Evolutionary conservation across 177 flowering plant species (phyloP).

Genomic region (Vitis hybrid): DNA sequence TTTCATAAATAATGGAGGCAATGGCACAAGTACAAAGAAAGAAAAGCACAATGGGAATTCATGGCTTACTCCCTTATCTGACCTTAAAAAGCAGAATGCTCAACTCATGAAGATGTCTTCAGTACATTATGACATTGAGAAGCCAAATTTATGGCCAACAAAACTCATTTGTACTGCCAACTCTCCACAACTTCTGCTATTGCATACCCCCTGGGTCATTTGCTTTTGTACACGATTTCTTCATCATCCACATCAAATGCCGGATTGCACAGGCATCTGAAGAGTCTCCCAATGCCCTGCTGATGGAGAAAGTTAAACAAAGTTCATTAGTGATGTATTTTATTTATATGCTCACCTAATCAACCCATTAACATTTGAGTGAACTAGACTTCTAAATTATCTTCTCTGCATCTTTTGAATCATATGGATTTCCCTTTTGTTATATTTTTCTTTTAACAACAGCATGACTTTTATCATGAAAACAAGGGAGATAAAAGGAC

Average conservation of each 20-base stretch:
- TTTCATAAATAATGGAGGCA: not conserved
- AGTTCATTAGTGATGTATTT: not conserved
- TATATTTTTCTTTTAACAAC: no score
- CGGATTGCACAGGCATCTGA: slow-evolving; percentile 95
- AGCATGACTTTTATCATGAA: no score
- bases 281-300: slow-evolving; percentile 93
- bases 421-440: no score
- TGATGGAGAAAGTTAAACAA: slow-evolving; percentile 1
- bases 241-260: slow-evolving; percentile 93
- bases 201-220: slow-evolving; percentile 14
- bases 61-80: slow-evolving; percentile 6
- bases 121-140: no score
- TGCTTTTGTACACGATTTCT: slow-evolving; percentile 77
- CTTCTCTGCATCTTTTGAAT: no score
- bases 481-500: no score
- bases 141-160: no score
- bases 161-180: no score
- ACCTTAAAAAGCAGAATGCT: not conserved
- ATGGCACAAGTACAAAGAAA: not conserved
- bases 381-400: no score
- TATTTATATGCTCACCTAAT: not conserved
- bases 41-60: not conserved
- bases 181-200: no score
- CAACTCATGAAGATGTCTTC: not conserved
- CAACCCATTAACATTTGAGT: not conserved